Conservation (phyloP, 2,329 filamentous ascomycete genomes). For the Trichoderma sp. region DNA sequence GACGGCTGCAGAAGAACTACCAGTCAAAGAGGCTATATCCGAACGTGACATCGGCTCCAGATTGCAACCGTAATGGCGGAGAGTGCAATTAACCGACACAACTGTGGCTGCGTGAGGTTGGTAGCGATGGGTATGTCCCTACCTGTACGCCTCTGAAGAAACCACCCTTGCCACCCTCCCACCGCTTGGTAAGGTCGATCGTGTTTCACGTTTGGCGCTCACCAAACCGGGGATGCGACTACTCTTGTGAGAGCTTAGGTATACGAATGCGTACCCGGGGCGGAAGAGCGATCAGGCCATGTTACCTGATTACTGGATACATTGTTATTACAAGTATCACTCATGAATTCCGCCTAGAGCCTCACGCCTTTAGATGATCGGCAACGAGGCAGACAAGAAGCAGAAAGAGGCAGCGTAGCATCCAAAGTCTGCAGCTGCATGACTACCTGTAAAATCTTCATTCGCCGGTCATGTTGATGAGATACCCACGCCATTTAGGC, state of each 20-base stretch:
- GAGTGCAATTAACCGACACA: background rate
- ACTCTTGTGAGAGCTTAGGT: background rate
- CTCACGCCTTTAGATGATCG: background rate
- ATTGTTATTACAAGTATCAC: background rate
- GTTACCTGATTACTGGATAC: background rate
- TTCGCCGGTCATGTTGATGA: background rate
- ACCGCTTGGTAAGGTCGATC: too few relatives aligned
- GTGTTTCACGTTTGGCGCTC: too few relatives aligned
- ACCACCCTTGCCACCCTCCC: too few relatives aligned
- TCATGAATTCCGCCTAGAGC: background rate
- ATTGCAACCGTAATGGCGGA: background rate
- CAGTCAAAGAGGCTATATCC: background rate
- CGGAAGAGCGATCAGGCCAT: slow-evolving; percentile 13
- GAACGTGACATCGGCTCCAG: background rate
- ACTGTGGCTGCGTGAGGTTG: background rate
- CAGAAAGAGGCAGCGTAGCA: too few relatives aligned
- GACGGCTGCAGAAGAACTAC: background rate
- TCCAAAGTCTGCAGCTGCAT: background rate
- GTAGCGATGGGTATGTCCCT: too few relatives aligned
- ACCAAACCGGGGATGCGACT: background rate
- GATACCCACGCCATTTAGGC: too few relatives aligned
- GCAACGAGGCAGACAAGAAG: too few relatives aligned
- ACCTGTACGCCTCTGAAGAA: too few relatives aligned
- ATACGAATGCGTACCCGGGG: background rate
- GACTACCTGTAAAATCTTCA: background rate